Base-by-base conservation (phyloP, 495 filamentous ascomycete species). In the Aspergillus sparsus region DNA sequence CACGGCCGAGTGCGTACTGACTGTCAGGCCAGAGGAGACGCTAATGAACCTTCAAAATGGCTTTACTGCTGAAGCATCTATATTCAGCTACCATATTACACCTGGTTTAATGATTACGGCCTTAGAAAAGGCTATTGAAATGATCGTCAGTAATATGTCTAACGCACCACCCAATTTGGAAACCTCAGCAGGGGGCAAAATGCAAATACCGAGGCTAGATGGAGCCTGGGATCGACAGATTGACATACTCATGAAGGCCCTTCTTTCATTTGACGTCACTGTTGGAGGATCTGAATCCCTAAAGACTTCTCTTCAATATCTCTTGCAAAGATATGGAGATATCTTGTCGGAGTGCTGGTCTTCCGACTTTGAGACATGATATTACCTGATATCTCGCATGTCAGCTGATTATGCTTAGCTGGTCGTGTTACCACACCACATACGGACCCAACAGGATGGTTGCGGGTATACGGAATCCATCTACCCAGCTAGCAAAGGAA, bases 301-400 rank as follows among this genome's bases (percentile, higher is more conserved):
- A 11, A 52, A 45, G 1, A 16, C 57, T 18, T 57, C 55, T 6
- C 16, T 67, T 5, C 34, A 52, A 35, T 36, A 16, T 3, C 51
- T 67, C 21, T 60, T 69, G 58, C 53, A 27, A 1, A 55, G 51
- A 33, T 53, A 67, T 53, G 66, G 64, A 7, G 66, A 71, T 49
- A 62, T 66, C 47, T 31, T 71, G 32, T 67, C 64, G 7, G 68
- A 71, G 27, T 69, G 60, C 39, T 69, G 66, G 68, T 58, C 53
- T 27, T 67, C 55, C 0, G 58, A 56, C 2, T 66, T 64, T 58
- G 61, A 21, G 13, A 47, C n/a, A 41, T 49, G 12, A 32, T 16
- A 12, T 49, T 49, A 18, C 16, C 1, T 51, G 9, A 51, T 13
- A 33, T 33, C 9, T 15, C 44, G 21, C n/a, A n/a, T n/a, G n/a